Conservation (phyloP, 2,329 filamentous ascomycete species). For the Claviceps africana region DNA sequence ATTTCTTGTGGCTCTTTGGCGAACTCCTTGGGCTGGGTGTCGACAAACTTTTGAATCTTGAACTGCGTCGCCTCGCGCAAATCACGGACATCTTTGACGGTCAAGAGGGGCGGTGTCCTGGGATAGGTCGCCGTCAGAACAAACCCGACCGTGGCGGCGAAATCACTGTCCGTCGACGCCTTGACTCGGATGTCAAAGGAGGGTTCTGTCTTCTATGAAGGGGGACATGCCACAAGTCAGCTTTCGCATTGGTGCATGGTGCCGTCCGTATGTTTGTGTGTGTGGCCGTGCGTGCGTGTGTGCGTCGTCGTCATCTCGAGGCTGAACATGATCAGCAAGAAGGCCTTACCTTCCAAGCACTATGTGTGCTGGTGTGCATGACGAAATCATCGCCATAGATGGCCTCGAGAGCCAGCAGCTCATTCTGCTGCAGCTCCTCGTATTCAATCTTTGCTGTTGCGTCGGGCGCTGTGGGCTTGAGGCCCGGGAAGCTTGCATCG, state of each 20-base stretch:
- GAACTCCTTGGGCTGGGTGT: conserved; percentile 41
- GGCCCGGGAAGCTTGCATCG: conserved; percentile 38
- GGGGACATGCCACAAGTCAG: not conserved
- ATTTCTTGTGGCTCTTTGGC: conserved; percentile 41
- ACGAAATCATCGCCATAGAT: conserved; percentile 86
- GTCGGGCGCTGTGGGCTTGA: conserved; percentile 29
- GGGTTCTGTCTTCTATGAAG: conserved; percentile 57
- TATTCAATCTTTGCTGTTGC: conserved; percentile 47
- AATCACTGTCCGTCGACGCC: conserved; percentile 57
- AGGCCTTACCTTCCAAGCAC: conserved; percentile 73
- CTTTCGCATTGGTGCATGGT: not conserved
- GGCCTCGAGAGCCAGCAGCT: conserved; percentile 70
- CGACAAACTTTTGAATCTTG: conserved; percentile 52
- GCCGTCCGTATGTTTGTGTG: no score
- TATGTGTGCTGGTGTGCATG: conserved; percentile 52
- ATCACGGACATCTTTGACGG: conserved; percentile 47
- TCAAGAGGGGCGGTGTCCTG: conserved; percentile 62
- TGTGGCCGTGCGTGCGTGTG: no score
- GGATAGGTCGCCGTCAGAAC: conserved; percentile 84
- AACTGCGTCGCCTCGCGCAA: conserved; percentile 58
- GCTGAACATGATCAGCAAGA: not conserved
- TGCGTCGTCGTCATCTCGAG: not conserved
- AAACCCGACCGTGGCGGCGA: conserved; percentile 58
- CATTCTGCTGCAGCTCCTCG: conserved; percentile 73
- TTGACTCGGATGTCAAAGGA: conserved; percentile 70